Percentiles rank a stretch among this genome's conserved stretches.
phyloP scores from a whole-genome alignment of 768 basidiomycete species.

The Trametes meyenii region DNA sequence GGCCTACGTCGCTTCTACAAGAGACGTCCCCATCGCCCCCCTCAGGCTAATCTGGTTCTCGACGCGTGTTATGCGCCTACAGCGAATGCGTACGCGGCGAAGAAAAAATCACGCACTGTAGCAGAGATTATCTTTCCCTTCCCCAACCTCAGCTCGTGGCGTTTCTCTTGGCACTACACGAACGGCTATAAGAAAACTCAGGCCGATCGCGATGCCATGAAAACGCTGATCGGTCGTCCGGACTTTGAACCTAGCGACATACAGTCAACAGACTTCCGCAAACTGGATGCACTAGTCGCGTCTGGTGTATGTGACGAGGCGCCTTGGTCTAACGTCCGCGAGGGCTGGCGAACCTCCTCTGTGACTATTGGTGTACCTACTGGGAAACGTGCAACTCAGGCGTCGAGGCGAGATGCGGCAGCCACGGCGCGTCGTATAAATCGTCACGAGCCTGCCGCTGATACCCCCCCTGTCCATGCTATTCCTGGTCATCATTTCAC shows the following conservation, averaged over 20 bases:
- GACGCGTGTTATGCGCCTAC: not conserved
- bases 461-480: conserved; percentile 27
- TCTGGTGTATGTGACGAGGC: not conserved
- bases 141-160: conserved; percentile 15
- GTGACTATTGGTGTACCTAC: conserved; percentile 14
- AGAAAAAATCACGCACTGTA: not conserved
- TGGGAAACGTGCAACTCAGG: conserved; percentile 3
- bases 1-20: conserved; percentile 12
- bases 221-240: not conserved
- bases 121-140: conserved; percentile 10
- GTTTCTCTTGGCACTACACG: conserved; percentile 32
- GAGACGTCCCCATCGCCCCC: not conserved
- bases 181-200: conserved; percentile 13
- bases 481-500: conserved; percentile 27
- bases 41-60: not conserved
- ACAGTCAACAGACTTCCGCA: not conserved
- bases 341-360: conserved; percentile 6
- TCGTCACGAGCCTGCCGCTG: not conserved
- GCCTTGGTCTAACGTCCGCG: not conserved
- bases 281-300: not conserved
- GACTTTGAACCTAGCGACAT: conserved; percentile 2
- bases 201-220: conserved; percentile 5
- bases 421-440: not conserved
- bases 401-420: not conserved
- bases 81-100: not conserved